phyloP scores from a whole-genome alignment of 768 basidiomycete genomes.

The Coprinellus micaceus region DNA sequence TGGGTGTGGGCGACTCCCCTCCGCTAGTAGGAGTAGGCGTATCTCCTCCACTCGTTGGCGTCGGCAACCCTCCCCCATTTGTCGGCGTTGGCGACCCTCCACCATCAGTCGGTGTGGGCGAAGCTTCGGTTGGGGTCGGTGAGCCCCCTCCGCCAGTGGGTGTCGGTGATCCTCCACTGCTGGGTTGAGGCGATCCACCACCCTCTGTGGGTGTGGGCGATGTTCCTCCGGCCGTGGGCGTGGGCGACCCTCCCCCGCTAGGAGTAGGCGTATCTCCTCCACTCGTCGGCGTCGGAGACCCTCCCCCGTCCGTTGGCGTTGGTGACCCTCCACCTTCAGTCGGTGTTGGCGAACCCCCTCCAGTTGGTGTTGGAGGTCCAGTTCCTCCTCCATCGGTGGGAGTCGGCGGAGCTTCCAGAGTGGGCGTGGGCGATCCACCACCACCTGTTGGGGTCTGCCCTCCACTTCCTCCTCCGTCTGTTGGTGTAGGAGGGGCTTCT shows the following conservation, averaged over 20 bases:
- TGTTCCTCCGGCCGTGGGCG: too few relatives aligned
- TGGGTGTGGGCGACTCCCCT: background rate
- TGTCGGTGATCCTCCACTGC: background rate
- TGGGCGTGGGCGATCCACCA: background rate
- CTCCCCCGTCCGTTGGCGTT: too few relatives aligned
- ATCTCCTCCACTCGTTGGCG: too few relatives aligned
- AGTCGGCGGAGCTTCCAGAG: background rate
- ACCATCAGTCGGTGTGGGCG: too few relatives aligned
- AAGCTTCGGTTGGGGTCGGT: background rate
- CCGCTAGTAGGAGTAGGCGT: too few relatives aligned
- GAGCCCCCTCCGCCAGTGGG: background rate
- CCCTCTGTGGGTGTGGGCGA: too few relatives aligned
- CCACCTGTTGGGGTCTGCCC: too few relatives aligned
- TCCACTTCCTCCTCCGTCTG: background rate
- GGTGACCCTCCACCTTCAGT: background rate
- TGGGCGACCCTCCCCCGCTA: background rate
- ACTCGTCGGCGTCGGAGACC: background rate
- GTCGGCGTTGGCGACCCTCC: background rate
- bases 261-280: background rate
- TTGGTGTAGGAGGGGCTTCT: background rate
- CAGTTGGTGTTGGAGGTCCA: background rate
- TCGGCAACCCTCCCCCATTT: too few relatives aligned
- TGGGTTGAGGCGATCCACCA: background rate
- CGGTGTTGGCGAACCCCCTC: background rate
- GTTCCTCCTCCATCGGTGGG: background rate